Evolutionary conservation across 352 stramenopile genomes (phyloP), one percentile per base, ranked within the genome.

Genomic region (Globisporangium okanoganense): DNA sequence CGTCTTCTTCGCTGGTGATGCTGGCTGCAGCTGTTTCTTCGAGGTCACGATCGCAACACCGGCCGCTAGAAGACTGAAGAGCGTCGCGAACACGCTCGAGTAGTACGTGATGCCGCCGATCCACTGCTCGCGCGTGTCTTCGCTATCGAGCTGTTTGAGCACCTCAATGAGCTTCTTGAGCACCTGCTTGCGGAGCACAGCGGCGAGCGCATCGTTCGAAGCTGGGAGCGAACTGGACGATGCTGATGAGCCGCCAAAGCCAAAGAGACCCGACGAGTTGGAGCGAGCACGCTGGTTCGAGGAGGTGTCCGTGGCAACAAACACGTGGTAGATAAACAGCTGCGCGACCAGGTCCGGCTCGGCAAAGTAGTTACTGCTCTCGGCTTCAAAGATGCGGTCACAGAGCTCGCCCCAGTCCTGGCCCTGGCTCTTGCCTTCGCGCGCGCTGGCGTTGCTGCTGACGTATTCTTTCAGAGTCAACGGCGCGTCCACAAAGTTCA

Each of bases 311-410:
- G 38, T 47, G 5, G 71, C 69, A n/a, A 43, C 36, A 16, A 83
- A 63, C 40, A 87, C 38, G 36, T 77, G 71, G 59, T 72, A 73
- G 9, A 78, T 62, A 25, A 76, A 69, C 31, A 89, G 76, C 60
- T 93, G 84, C 16, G 79, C 81, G 27, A 87, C 47, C 18, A 88
- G 64, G 35, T 90, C 84, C 0, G 54, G 44, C 53, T 93, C 81
- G 29, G 73, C 78, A 53, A 87, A 93, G 58, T 87, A 93, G 57
- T 93, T 93, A 65, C 70, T 84, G 66, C 79, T 88, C 64, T 93
- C 84, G 7, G 79, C 72, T 56, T 93, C 84, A 52, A 93, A 93
- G 56, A 93, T 93, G 43, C 78, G 78, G 47, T 72, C 71, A 53
- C 76, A 87, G 8, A 91, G 61, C 45, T 90, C 70, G 33, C 79